Evolutionary conservation across 2,329 filamentous ascomycete genomes (phyloP).

Genomic region (Epichloe brachyelytri): DNA sequence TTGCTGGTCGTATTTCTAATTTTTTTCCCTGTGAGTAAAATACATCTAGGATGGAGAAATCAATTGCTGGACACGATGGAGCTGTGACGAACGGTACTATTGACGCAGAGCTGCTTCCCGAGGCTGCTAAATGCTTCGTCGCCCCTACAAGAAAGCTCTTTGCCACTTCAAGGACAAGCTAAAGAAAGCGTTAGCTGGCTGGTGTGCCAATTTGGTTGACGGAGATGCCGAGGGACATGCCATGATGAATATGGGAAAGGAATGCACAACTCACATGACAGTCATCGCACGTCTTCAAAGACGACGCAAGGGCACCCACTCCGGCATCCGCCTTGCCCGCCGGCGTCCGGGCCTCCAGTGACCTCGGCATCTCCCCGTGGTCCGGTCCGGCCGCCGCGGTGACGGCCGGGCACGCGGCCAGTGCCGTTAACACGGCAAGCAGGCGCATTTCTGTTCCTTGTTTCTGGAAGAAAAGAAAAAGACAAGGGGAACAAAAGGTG

Average conservation of each 20-base stretch:
- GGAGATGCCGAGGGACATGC: background rate
- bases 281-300: slow-evolving; percentile 2
- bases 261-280: background rate
- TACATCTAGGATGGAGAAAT: too few relatives aligned
- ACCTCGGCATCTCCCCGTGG: background rate
- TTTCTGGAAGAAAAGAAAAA: too few relatives aligned
- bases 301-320: background rate
- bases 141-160: slow-evolving; percentile 29
- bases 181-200: background rate
- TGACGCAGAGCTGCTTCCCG: slow-evolving; percentile 16
- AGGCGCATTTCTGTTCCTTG: background rate
- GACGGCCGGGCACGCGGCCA: background rate
- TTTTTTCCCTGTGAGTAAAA: too few relatives aligned
- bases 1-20: slow-evolving; percentile 34
- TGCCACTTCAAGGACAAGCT: slow-evolving; percentile 14
- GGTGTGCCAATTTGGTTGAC: background rate
- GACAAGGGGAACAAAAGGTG: background rate
- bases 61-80: too few relatives aligned
- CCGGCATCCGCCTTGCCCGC: background rate
- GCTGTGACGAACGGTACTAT: slow-evolving; percentile 11
- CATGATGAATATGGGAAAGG: too few relatives aligned
- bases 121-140: slow-evolving; percentile 24
- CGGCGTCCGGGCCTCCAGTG: background rate
- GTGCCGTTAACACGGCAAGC: background rate
- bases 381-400: background rate